Base-by-base conservation (phyloP, 768 basidiomycete species). In the Megacollybia marginata region DNA sequence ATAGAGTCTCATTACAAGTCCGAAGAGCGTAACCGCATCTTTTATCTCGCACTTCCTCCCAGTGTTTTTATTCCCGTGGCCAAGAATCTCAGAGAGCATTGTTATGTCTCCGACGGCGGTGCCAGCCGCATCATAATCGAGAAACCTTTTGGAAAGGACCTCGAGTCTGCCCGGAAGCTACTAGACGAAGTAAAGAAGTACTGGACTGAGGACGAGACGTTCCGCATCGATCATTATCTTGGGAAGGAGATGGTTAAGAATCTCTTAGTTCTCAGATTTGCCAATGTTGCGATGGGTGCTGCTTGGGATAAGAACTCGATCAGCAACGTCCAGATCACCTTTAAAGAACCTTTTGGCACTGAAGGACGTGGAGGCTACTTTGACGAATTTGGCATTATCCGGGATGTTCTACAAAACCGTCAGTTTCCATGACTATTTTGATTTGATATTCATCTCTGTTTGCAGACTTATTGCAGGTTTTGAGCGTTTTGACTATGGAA, bases 181-280 rank as follows among this genome's bases (percentile, higher is more conserved):
- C 78, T 97, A 51, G 63, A 69, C 18, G 74, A 83, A 15, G 75
- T 99, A 66, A 94, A 92, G 71, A 63, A 82, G 56, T 82, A 89
- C 53, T 99, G 94, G 93, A 74, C 75, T 3, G 95, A 99, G 69
- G 91, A 97, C 28, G 96, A 99, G 73, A 98, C 94, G 9, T 99
- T 89, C 82, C 88, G 95, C 48, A 98, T 99, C 64, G 95, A 99
- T 68, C 95, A 99, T 65, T 99, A 99, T 67, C 85, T 99, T 48
- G 95, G 95, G 51, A 99, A 99, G 74, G 95, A 99, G 78, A 98
- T 99, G 95, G 91, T 97, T 63, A 99, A 99, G 78, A 99, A 98
- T 68, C 66, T 99, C 49, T 86, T 98, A 54, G 91, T 97, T 28
- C 73, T 97, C 47, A 85, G 95, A 33, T 99, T 99, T 60, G 95